Conservation (phyloP, 352 stramenopile species). For the Hyaloperonospora brassicae region DNA sequence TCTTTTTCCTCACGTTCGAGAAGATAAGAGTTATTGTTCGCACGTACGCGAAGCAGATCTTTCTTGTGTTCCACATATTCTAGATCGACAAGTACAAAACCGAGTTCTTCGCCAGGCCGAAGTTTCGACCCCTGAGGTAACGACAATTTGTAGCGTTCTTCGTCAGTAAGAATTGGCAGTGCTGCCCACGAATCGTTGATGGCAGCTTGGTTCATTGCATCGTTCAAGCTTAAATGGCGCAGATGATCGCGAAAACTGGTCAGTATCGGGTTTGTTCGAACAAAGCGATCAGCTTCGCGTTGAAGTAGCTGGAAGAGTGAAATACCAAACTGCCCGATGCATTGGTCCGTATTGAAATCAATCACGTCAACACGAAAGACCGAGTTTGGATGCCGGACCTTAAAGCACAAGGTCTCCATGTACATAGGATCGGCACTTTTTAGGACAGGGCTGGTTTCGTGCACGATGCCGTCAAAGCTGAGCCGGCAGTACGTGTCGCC, state of each 20-base stretch:
- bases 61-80: constrained; percentile 68
- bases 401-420: constrained; percentile 75
- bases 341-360: constrained; percentile 74
- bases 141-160: constrained; percentile 45
- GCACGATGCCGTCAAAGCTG: constrained; percentile 49
- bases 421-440: constrained; percentile 85
- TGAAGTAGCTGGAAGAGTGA: constrained; percentile 78
- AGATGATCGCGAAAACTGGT: constrained; percentile 39
- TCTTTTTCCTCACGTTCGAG: constrained; percentile 67
- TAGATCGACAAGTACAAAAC: constrained; percentile 46
- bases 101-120: constrained; percentile 35
- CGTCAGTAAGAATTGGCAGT: constrained; percentile 28
- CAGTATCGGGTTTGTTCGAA: constrained; percentile 42
- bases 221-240: constrained; percentile 38
- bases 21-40: constrained; percentile 43
- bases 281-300: constrained; percentile 55
- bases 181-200: constrained; percentile 30
- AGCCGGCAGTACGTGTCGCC: constrained; percentile 81
- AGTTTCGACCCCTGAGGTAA: constrained; percentile 26
- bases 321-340: constrained; percentile 57
- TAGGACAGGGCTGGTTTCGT: constrained; percentile 77
- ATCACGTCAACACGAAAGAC: constrained; percentile 67
- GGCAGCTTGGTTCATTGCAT: constrained; percentile 26
- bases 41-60: constrained; percentile 54
- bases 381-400: constrained; percentile 49